These are phyloP conservation scores for Diaporthe sp. DNA, from an alignment of 2,329 filamentous ascomycete genomes.

Conservation along the genomic window DNA sequence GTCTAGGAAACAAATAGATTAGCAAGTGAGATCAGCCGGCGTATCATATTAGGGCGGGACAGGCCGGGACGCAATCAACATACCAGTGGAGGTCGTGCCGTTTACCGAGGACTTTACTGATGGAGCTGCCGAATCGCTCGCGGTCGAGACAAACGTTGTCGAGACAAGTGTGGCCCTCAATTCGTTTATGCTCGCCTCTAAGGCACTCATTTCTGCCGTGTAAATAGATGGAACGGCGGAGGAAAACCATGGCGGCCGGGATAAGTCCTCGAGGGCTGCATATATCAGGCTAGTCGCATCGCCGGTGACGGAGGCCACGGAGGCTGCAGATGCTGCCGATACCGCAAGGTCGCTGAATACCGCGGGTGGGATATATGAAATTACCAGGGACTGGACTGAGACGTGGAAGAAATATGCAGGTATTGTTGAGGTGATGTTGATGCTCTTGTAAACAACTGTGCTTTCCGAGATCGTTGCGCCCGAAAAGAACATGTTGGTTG, in stretches of 20 bases:
- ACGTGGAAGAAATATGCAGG: neutral
- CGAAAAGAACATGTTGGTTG: too few relatives aligned
- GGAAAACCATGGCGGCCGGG: conserved; percentile 23
- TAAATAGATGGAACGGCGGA: conserved; percentile 12
- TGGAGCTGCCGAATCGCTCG: neutral
- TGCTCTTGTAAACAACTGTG: neutral
- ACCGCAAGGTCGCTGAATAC: neutral
- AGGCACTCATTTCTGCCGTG: neutral
- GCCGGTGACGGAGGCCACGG: conserved; percentile 5
- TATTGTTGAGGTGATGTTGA: neutral
- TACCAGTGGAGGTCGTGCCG: neutral
- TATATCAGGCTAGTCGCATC: conserved; percentile 18
- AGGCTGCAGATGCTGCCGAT: neutral
- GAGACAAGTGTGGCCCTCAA: neutral
- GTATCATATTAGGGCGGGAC: neutral
- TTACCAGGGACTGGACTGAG: neutral
- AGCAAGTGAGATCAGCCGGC: neutral
- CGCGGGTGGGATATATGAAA: neutral
- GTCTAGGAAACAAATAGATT: neutral
- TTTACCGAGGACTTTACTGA: neutral
- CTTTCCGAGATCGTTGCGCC: too few relatives aligned
- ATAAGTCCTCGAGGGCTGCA: conserved; percentile 13
- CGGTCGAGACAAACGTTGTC: neutral
- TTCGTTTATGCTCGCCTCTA: neutral
- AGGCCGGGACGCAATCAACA: neutral